Percentiles rank a stretch among this genome's conserved stretches.
phyloP scores from a whole-genome alignment of 2,329 filamentous ascomycete species.

The Stagonosporopsis rhizophila region DNA sequence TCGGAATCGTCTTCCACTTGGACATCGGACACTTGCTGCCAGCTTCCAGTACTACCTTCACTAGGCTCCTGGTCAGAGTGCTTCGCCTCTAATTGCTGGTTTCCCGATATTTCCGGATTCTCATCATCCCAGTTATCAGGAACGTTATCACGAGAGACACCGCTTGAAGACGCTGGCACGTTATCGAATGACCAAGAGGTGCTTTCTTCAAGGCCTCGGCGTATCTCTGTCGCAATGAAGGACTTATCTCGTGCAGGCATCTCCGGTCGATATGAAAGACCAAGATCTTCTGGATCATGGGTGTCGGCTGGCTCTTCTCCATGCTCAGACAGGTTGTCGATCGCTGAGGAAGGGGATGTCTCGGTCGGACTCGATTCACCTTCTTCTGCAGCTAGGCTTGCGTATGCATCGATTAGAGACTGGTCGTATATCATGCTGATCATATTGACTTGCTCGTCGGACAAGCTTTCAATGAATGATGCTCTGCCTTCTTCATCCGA shows the following conservation, averaged over 20 bases:
- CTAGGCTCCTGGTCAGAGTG: slow-evolving; percentile 43
- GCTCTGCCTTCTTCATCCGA: background rate
- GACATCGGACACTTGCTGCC: slow-evolving; percentile 48
- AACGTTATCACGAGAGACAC: slow-evolving; percentile 10
- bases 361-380: slow-evolving; percentile 14
- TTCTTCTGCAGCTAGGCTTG: slow-evolving; percentile 8
- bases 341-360: slow-evolving; percentile 17
- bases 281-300: slow-evolving; percentile 18
- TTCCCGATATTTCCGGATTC: slow-evolving; percentile 9
- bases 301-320: slow-evolving; percentile 4
- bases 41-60: slow-evolving; percentile 50
- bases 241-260: slow-evolving; percentile 56
- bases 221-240: slow-evolving; percentile 57
- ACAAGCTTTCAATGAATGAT: slow-evolving; percentile 3
- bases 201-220: slow-evolving; percentile 56
- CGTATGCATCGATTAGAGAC: slow-evolving; percentile 17
- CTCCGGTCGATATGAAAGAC: slow-evolving; percentile 48
- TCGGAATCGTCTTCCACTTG: slow-evolving; percentile 36
- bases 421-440: slow-evolving; percentile 17
- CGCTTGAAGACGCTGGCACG: slow-evolving; percentile 21
- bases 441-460: slow-evolving; percentile 11
- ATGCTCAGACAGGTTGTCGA: slow-evolving; percentile 23
- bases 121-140: slow-evolving; percentile 41
- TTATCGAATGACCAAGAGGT: slow-evolving; percentile 43
- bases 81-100: slow-evolving; percentile 9